These are phyloP conservation scores for Colletotrichum sp. DNA, from an alignment of 2,329 filamentous ascomycete genomes.

Conservation along the genomic window DNA sequence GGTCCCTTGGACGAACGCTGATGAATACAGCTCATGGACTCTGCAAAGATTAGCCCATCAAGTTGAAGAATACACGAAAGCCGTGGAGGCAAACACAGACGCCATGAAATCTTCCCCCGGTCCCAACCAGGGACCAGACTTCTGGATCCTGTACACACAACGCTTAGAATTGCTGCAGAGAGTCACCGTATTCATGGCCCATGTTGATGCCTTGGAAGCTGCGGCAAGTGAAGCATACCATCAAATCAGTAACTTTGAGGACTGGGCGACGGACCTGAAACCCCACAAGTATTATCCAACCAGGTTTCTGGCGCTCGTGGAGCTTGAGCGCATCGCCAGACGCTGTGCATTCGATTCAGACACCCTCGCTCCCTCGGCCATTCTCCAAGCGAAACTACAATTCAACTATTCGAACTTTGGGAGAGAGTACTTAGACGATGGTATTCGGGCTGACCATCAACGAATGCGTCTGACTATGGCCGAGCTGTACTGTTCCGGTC, in stretches of 20 bases:
- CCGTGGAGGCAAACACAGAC: too few species aligned
- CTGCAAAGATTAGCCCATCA: neutral
- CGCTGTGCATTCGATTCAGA: too few species aligned
- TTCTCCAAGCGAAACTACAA: too few species aligned
- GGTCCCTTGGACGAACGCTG: neutral
- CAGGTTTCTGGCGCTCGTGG: neutral
- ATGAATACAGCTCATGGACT: fast-evolving
- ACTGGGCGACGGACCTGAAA: too few species aligned
- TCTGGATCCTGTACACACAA: neutral
- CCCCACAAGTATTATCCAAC: too few species aligned
- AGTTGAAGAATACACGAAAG: fast-evolving
- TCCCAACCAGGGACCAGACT: neutral
- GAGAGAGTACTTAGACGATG: neutral
- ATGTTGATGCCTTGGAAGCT: neutral
- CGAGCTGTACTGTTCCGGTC: neutral
- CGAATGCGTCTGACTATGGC: neutral
- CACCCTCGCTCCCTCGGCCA: too few species aligned
- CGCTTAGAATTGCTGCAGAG: neutral
- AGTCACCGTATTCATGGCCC: neutral
- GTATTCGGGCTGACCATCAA: neutral
- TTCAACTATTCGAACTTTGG: too few species aligned
- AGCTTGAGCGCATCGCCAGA: neutral
- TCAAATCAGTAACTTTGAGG: neutral
- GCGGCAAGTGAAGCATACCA: too few species aligned
- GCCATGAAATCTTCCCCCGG: too few species aligned